Evolutionary conservation across 2,329 filamentous ascomycete species (phyloP), one percentile per base, ranked within the genome.

Genomic region (Aspergillus felis): DNA sequence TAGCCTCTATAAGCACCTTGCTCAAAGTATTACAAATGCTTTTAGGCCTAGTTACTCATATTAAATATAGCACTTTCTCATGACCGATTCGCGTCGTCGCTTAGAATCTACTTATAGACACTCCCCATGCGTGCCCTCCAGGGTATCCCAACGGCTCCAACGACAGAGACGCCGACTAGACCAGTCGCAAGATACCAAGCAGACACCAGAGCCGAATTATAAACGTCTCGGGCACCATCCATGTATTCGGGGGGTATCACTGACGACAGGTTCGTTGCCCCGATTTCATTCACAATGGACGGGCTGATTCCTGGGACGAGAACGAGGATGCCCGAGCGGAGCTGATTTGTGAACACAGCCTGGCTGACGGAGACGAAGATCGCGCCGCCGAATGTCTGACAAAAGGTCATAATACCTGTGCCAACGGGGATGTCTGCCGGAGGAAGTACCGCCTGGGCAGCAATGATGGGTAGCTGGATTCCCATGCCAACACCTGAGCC

Each of bases 291-390:
- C 22, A 22, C 22, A 22, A 22, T 22, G 22, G 22, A 22, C 22
- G 22, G 22, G 22, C 22, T 22, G 22, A 22, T 22, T 1, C 22
- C 22, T 22, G 22, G 22, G 22, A 22, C 22, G 22, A 22, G 22
- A 1, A 9, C 28, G 9, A 29, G 9, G 3, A 29, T 29, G 3
- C 28, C 28, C 3, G 28, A 29, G 28, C 28, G 28, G 10, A 70
- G 55, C 14, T 61, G 55, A 28, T 68, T 70, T 24, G 64, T 64
- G 56, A 73, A 71, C 1, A 73, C 54, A 2, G 66, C 70, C 41
- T 73, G 68, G 12, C 51, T 69, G 25, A 71, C 66, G 1, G 69
- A 66, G 32, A 73, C 61, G 52, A 70, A 71, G 10, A 74, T 52
- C 0, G 70, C 61, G 22, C 68, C 68, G 4, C 66, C 70, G 9